Percentiles rank a stretch among this genome's conserved stretches.
Evolutionary conservation across 2,329 filamentous ascomycete species (phyloP).

Genomic region (Fusarium hainanense): DNA sequence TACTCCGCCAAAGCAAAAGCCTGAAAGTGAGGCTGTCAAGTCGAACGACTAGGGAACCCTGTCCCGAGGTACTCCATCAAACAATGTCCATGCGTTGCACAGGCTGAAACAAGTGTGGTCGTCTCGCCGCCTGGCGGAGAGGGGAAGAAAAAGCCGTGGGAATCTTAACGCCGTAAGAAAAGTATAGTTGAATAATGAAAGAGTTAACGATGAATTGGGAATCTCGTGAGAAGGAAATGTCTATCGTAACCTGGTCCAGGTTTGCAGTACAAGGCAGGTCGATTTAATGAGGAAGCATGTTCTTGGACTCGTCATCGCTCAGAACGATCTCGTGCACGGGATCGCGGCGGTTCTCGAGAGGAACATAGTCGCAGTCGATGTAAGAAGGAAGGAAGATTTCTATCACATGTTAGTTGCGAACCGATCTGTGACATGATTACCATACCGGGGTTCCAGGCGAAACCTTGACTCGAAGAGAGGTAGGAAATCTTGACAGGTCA

Average conservation of each 20-base stretch:
- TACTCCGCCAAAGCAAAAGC: constrained; percentile 44
- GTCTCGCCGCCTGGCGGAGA: constrained; percentile 15
- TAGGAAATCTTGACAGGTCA: constrained; percentile 74
- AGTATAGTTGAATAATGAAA: constrained; percentile 21
- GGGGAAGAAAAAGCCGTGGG: constrained; percentile 21
- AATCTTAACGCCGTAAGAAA: constrained; percentile 37
- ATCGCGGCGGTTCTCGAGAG: constrained; percentile 79
- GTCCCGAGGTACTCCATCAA: constrained; percentile 42
- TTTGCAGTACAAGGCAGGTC: constrained; percentile 27
- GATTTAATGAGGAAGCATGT: constrained; percentile 72
- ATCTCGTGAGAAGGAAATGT: constrained; percentile 47
- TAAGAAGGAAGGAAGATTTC: constrained; percentile 87
- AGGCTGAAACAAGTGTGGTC: constrained; percentile 23
- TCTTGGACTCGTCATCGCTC: constrained; percentile 79
- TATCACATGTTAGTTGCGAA: constrained; percentile 46
- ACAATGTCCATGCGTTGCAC: constrained; percentile 31
- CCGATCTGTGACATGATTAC: not conserved
- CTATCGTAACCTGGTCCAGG: constrained; percentile 40
- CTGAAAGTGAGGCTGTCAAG: constrained; percentile 45
- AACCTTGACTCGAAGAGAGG: constrained; percentile 81
- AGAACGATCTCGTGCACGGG: constrained; percentile 82
- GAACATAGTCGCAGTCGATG: constrained; percentile 77
- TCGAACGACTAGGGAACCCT: constrained; percentile 38
- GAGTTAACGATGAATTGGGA: constrained; percentile 32
- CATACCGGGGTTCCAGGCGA: constrained; percentile 83